Base-by-base conservation (phyloP, 805 yeast species). In the Clavispora carvajalis region DNA sequence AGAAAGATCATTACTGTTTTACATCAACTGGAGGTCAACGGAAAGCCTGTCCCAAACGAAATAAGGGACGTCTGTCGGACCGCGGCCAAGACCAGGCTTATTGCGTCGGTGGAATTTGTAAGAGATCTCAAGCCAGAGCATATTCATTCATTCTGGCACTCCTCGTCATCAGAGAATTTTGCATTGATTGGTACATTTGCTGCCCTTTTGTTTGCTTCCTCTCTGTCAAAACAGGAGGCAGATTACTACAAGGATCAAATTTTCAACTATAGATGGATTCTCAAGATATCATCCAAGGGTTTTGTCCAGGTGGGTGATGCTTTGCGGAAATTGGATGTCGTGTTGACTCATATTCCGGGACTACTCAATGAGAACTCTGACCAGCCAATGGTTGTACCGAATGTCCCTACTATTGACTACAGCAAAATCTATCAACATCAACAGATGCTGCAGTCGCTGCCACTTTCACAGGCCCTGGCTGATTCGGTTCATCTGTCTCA, bases 161-260 rank as follows among this genome's bases (percentile, higher is more conserved):
- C 89, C 1, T 78, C 89, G 1, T 77, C 95, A 0, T 73, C 93
- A 0, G 73, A 84, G 11, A 87, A 86, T 54, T 78, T 90, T 47
- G 79, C 95, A 6, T 62, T 86, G 26, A 86, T 89, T 29, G 96
- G 96, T 2, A 78, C 91, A 0, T 90, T 90, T 70, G 95, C 96
- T 0, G 82, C 95, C 0, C 67, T 90, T 10, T 63, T 90, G 40
- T 85, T 75, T 52, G 81, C 82, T 12, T 84, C 96, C 0, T 67
- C 93, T 1, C 59, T 71, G 7, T 47, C 52, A 12, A 60, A 73
- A 13, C 86, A 80, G 40, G 96, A 88, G 53, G 74, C 83, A 0
- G 67, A 67, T 30, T 67, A 74, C 36, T 87, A 77, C 60, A 74
- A 78, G 51, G 85, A 80, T 46, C 82, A 82, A 47, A 73, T 90